Conservation (phyloP, 371 early-diverging fungal genomes). For the Nematocida displodere region DNA sequence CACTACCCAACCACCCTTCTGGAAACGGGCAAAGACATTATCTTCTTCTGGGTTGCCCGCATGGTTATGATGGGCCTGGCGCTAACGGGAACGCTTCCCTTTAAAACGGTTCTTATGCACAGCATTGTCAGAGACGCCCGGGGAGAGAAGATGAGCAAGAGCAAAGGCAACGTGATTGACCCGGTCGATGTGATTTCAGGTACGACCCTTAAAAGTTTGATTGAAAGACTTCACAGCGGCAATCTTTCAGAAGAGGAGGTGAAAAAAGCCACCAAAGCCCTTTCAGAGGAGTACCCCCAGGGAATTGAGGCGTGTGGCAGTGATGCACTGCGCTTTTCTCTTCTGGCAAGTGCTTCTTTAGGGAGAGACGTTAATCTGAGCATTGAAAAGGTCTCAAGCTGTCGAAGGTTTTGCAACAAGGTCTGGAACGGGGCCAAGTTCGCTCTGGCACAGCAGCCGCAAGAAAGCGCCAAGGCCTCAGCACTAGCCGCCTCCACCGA, state of each 20-base stretch:
- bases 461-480: not conserved
- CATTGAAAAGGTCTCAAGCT: slow-evolving; percentile 87
- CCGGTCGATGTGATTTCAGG: slow-evolving; percentile 96
- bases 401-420: slow-evolving; percentile 98
- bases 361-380: slow-evolving; percentile 91
- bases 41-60: slow-evolving; percentile 99
- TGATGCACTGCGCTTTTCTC: slow-evolving; percentile 92
- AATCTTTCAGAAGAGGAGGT: slow-evolving; percentile 88
- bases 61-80: slow-evolving; percentile 97
- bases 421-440: slow-evolving; percentile 85
- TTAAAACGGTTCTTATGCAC: slow-evolving; percentile 79
- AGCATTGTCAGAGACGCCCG: slow-evolving; percentile 97
- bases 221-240: slow-evolving; percentile 69
- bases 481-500: not conserved
- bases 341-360: slow-evolving; percentile 77
- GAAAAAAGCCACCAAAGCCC: slow-evolving; percentile 68
- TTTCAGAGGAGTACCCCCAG: slow-evolving; percentile 83
- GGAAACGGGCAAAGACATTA: slow-evolving; percentile 97
- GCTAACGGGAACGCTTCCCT: slow-evolving; percentile 84
- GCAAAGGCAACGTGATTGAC: slow-evolving; percentile 95
- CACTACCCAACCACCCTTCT: slow-evolving; percentile 85
- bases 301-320: slow-evolving; percentile 97
- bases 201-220: slow-evolving; percentile 71
- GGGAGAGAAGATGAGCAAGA: slow-evolving; percentile 97
- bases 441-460: slow-evolving; percentile 67